Base-by-base conservation (phyloP, 805 yeast genomes). In the Yamadazyma scolyti region DNA sequence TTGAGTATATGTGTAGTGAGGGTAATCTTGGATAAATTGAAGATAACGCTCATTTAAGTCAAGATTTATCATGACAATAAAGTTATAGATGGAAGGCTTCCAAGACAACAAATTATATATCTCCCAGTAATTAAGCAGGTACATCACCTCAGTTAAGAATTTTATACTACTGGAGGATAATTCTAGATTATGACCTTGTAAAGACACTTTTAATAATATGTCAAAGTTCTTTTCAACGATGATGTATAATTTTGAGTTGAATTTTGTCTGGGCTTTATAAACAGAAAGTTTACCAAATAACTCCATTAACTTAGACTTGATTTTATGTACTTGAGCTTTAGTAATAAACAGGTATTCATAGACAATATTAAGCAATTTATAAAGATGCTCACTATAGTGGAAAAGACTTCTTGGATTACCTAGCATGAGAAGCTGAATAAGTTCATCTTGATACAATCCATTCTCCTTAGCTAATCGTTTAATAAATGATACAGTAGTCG, bases 101-200 rank as follows among this genome's bases (percentile, higher is more conserved):
- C 67, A 60, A 12, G 50, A 46, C 11, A 65, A 48, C 22, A 66
- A 45, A 29, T 62, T 65, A 45, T 63, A 65, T 15, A 66, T 38
- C 40, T 66, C 71, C 72, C 72, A 66, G 45, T 66, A 66, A 39
- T 65, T 65, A 25, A 62, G 43, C 23, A 42, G 42, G 66, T 61
- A 58, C 12, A 65, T 37, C 1, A 63, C 47, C 9, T 49, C 46
- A 13, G 71, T 63, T 33, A 66, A 48, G 34, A 61, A 63, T 21
- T 68, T 40, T 17, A 65, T 60, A 3, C 65, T 46, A 23, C 37
- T 40, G 1, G 69, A 50, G 6, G 69, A 50, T 12, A 65, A 39
- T 9, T 48, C 58, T 23, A 64, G 47, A 23, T 47, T 44, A 25
- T 44, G 39, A 39, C 48, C 47, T 25, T 50, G 50, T 15, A 65